These are phyloP conservation scores for Vitis vinifera DNA, from an alignment of 164 flowering plant genomes.

Conservation along the genomic window ASM3070453v1 NC_081812.1:14520001-14520500, in stretches of 20 bases:
- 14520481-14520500: slow-evolving; percentile 21
- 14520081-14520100: slow-evolving; percentile 23
- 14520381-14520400: slow-evolving; percentile 6
- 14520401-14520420: slow-evolving; percentile 4
- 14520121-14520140: slow-evolving; percentile 18
- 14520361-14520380: slow-evolving; percentile 2
- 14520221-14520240: slow-evolving; percentile 52
- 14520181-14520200: slow-evolving; percentile 13
- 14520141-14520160: slow-evolving; percentile 8
- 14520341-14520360: slow-evolving; percentile 15
- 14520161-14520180: slow-evolving; percentile 9
- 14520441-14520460: slow-evolving; percentile 27
- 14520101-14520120: slow-evolving; percentile 22
- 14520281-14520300: slow-evolving; percentile 61
- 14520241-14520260: slow-evolving; percentile 80
- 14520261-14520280: slow-evolving; percentile 64
- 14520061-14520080: slow-evolving; percentile 12
- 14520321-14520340: slow-evolving; percentile 13
- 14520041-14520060: slow-evolving; percentile 4
- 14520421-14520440: slow-evolving; percentile 25
- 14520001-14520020: slow-evolving; percentile 4
- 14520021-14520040: not conserved
- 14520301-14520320: slow-evolving; percentile 14
- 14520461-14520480: slow-evolving; percentile 29
- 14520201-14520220: slow-evolving; percentile 43